These are phyloP conservation scores for Rubus idaeus DNA, from an alignment of 306 rosid genomes.

Conservation along the genomic window DNA sequence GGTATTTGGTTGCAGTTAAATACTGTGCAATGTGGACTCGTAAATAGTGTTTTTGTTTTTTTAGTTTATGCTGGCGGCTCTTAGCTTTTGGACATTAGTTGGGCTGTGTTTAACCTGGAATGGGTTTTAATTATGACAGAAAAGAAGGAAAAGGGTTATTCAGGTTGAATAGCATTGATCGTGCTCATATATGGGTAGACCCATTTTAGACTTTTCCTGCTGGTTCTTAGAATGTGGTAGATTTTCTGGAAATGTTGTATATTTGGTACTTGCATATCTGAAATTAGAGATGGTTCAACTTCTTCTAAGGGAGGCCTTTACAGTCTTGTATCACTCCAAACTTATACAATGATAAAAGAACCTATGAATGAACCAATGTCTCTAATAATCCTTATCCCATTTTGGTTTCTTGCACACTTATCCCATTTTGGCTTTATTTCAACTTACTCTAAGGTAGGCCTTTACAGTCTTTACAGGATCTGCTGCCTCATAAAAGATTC, in stretches of 20 bases:
- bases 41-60: too few relatives aligned
- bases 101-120: not conserved
- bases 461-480: too few relatives aligned
- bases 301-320: not conserved
- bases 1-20: too few relatives aligned
- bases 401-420: not conserved
- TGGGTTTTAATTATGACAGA: conserved; percentile 36
- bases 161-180: conserved; percentile 60
- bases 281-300: not conserved
- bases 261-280: not conserved
- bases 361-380: too few relatives aligned
- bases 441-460: too few relatives aligned
- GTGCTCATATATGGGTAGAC: conserved; percentile 75
- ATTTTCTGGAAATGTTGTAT: not conserved
- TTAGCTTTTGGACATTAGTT: too few relatives aligned
- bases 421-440: too few relatives aligned
- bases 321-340: too few relatives aligned
- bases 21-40: too few relatives aligned
- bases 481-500: not conserved
- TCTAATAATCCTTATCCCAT: not conserved
- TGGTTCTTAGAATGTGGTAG: not conserved
- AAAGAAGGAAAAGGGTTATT: conserved; percentile 57
- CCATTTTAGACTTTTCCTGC: conserved; percentile 21
- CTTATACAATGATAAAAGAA: too few relatives aligned
- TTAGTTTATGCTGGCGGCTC: too few relatives aligned